phyloP scores from a whole-genome alignment of 441 rosid species.

The Syzygium syzygioides region DNA sequence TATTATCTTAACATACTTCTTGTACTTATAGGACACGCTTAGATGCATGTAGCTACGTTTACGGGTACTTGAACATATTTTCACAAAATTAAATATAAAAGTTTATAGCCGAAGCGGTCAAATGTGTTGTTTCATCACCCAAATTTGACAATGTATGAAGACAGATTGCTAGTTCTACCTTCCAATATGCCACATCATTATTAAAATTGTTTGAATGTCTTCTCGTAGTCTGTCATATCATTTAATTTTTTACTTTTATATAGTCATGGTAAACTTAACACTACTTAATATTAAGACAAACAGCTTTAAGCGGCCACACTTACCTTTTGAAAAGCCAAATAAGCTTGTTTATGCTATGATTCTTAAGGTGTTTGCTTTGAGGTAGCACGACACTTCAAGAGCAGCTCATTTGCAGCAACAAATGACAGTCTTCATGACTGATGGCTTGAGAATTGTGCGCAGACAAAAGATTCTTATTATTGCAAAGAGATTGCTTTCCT shows the following conservation, averaged over 20 bases:
- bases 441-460: too few species aligned
- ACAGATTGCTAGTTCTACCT: neutral
- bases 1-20: neutral
- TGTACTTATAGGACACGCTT: neutral
- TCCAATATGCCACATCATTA: rapidly evolving
- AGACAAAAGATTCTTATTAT: too few species aligned
- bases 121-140: neutral
- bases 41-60: neutral
- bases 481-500: too few species aligned
- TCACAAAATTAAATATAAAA: neutral
- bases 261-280: neutral
- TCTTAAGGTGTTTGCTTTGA: too few species aligned
- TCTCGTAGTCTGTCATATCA: neutral
- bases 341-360: too few species aligned
- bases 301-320: neutral
- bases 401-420: too few species aligned
- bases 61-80: too few species aligned
- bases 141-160: neutral
- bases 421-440: too few species aligned
- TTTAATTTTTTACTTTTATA: neutral
- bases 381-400: too few species aligned
- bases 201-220: neutral
- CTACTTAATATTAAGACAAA: neutral
- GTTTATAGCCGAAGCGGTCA: neutral
- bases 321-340: too few species aligned